phyloP scores from a whole-genome alignment of 768 basidiomycete genomes.

The Collybiopsis confluens region DNA sequence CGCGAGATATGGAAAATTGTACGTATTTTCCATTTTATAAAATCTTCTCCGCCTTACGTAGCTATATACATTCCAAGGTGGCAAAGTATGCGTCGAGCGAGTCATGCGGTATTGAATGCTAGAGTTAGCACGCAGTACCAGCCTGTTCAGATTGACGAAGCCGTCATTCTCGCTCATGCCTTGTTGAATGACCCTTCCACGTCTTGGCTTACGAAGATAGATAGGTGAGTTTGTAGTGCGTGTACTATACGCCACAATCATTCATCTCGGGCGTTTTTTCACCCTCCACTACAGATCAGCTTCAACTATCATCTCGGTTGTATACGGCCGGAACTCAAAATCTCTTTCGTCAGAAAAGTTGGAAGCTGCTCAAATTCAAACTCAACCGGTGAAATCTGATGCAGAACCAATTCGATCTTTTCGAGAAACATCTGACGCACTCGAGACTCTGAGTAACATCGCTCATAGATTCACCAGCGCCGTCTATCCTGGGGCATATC shows the following conservation, averaged over 20 bases:
- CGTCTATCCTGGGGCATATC: slow-evolving; percentile 1
- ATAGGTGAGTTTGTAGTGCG: neutral
- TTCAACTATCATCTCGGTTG: neutral
- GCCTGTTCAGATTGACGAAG: neutral
- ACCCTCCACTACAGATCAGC: neutral
- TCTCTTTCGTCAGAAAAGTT: neutral
- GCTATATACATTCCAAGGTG: neutral
- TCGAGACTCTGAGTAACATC: neutral
- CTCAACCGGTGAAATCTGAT: too few relatives aligned
- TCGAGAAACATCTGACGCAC: neutral
- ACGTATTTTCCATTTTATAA: neutral
- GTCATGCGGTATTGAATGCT: neutral
- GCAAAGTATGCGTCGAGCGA: slow-evolving; percentile 5
- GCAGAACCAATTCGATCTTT: neutral
- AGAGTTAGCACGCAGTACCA: neutral
- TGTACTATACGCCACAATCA: neutral
- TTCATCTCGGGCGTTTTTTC: neutral
- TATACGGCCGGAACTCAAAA: neutral
- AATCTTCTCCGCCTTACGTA: neutral
- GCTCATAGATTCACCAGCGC: neutral
- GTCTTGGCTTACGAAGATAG: neutral
- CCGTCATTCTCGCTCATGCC: neutral
- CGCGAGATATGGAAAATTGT: slow-evolving; percentile 1
- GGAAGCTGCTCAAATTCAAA: too few relatives aligned
- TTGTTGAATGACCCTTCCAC: neutral